Conservation (phyloP, 805 yeast species). For the Kluyveromyces starmeri region DNA sequence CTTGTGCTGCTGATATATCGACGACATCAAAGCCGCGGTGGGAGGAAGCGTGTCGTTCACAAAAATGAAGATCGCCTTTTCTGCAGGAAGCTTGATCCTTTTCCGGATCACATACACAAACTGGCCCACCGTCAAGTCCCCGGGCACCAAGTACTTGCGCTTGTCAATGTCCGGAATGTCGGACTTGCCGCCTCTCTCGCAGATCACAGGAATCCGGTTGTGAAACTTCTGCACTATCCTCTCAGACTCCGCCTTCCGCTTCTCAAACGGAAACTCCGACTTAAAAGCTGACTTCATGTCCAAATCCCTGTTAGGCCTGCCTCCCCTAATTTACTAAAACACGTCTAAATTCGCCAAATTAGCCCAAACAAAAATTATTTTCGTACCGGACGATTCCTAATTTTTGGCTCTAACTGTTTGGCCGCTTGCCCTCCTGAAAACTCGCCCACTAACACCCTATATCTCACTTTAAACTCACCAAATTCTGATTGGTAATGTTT, state of each 20-base stretch:
- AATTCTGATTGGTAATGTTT: too few relatives aligned
- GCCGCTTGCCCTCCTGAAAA: too few relatives aligned
- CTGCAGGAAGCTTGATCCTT: conserved; percentile 91
- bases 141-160: conserved; percentile 93
- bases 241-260: conserved; percentile 90
- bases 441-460: too few relatives aligned
- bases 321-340: too few relatives aligned
- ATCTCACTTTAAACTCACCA: too few relatives aligned
- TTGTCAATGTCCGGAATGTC: conserved; percentile 95
- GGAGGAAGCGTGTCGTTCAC: conserved; percentile 97
- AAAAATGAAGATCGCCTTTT: conserved; percentile 95
- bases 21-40: conserved; percentile 93
- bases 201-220: conserved; percentile 91
- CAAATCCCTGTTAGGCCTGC: too few relatives aligned
- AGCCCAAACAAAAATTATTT: too few relatives aligned
- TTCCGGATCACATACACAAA: conserved; percentile 96
- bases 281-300: conserved; percentile 30
- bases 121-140: conserved; percentile 94
- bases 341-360: too few relatives aligned
- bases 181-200: conserved; percentile 94
- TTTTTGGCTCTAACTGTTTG: too few relatives aligned
- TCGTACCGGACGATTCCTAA: too few relatives aligned
- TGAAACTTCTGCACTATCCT: conserved; percentile 82
- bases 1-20: conserved; percentile 92
- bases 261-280: conserved; percentile 82